Evolutionary conservation across 2,329 filamentous ascomycete genomes (phyloP).

Genomic region (Bipolaris bicolor): DNA sequence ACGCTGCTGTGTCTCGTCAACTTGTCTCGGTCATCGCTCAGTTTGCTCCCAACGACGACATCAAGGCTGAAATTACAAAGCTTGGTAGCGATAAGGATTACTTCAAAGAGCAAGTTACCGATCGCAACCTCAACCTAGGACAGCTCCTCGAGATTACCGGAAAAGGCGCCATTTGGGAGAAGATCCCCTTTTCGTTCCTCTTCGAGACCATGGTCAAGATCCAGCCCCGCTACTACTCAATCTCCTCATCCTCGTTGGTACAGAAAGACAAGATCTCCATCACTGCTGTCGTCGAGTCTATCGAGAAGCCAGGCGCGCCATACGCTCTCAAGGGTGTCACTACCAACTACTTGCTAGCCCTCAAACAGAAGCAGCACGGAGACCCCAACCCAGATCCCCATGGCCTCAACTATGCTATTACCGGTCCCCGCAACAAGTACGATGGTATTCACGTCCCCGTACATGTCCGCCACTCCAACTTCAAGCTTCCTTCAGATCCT

Average conservation of each 20-base stretch:
- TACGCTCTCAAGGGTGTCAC: conserved; percentile 91
- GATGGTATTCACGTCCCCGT: conserved; percentile 94
- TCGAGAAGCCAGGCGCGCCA: conserved; percentile 75
- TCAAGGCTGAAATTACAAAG: conserved; percentile 86
- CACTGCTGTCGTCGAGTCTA: conserved; percentile 90
- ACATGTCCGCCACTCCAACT: conserved; percentile 97
- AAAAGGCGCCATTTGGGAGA: conserved; percentile 77
- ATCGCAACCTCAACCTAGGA: conserved; percentile 86
- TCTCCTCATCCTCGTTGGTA: conserved; percentile 93
- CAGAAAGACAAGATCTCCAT: conserved; percentile 95
- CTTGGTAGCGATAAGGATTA: conserved; percentile 94
- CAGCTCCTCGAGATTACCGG: conserved; percentile 77
- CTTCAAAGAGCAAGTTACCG: conserved; percentile 84
- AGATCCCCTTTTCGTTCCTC: conserved; percentile 90
- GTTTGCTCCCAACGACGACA: conserved; percentile 83
- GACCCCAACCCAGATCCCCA: conserved; percentile 82
- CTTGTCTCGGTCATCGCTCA: conserved; percentile 85
- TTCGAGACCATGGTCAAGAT: conserved; percentile 94
- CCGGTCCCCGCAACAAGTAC: conserved; percentile 93
- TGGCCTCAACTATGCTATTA: conserved; percentile 84
- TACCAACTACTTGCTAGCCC: conserved; percentile 92
- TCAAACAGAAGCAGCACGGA: conserved; percentile 96
- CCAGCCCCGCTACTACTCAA: conserved; percentile 98
- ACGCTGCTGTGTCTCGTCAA: conserved; percentile 93
- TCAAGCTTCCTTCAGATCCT: conserved; percentile 96